Base-by-base conservation (phyloP, 2,329 filamentous ascomycete genomes). In the Ophiostoma novo-ulmi region DNA sequence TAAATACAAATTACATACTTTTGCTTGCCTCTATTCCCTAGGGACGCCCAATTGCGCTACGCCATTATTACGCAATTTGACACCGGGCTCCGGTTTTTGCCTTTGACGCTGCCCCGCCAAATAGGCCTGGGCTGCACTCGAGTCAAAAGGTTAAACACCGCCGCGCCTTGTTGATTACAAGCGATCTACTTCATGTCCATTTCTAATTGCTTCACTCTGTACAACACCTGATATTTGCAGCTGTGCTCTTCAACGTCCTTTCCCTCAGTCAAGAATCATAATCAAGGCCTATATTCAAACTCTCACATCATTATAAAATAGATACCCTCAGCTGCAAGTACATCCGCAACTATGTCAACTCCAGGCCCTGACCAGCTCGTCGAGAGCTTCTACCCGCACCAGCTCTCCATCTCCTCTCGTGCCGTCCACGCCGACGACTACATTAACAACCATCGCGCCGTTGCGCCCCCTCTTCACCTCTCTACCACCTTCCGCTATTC, bases 401-500 rank as follows among this genome's bases (percentile, higher is more conserved):
- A 78, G 71, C 80, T 87, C 68, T 84, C 87, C 5, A 81, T 91
- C 67, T 86, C 91, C 8, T 92, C 93, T 6, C 85, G 87, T 70
- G 87, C 91, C n/a, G 83, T 97, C 73, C 93, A 97, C 78, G 92
- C 91, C 73, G 93, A 97, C 77, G 89, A 96, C 81, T 84, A 83
- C 75, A 85, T 95, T 76, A 92, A 92, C 79, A 81, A 84, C 44
- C 87, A 91, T 75, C 84, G 88, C 68, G 93, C 95, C 77, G 90
- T 98, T 70, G 93, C 94, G 14, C 94, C 95, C 72, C 88, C 94
- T 4, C 84, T 98, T 77, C 94, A 98, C 79, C 88, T 96, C 74
- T 93, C 93, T 73, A 97, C 94, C 14, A 98, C 93, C 20, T 98
- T 93, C 80, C 89, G 92, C 75, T 98, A 97, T 79, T 83, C 85